phyloP scores from a whole-genome alignment of 306 rosid genomes.

The Medicago ruthenica region DNA sequence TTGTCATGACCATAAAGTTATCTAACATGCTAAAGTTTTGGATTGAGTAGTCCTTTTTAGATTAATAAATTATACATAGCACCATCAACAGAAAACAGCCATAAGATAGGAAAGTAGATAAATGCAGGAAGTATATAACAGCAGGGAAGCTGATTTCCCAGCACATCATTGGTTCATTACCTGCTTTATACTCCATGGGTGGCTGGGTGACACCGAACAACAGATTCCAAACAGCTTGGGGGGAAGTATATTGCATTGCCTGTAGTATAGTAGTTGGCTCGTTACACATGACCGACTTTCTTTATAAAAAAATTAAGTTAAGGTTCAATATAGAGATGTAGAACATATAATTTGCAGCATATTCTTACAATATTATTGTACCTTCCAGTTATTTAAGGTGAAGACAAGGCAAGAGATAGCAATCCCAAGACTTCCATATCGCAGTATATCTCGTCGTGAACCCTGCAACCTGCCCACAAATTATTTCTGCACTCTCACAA shows the following conservation, averaged over 20 bases:
- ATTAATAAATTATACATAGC: conserved; percentile 26
- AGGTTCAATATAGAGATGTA: conserved; percentile 15
- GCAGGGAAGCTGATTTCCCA: conserved; percentile 32
- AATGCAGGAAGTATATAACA: conserved; percentile 28
- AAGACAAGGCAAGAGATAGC: conserved; percentile 85
- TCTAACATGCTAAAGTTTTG: conserved; percentile 21
- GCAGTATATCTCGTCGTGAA: conserved; percentile 83
- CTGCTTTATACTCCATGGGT: conserved; percentile 65
- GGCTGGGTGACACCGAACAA: conserved; percentile 78
- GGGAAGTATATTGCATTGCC: conserved; percentile 98
- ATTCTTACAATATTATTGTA: conserved; percentile 44
- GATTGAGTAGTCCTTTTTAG: conserved; percentile 27
- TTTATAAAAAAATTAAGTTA: conserved; percentile 7
- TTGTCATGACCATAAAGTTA: conserved; percentile 35
- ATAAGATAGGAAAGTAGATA: conserved; percentile 31
- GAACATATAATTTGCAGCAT: conserved; percentile 5
- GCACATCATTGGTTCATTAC: conserved; percentile 46
- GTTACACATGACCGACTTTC: conserved; percentile 27
- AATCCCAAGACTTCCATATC: conserved; percentile 92
- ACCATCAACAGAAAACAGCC: conserved; percentile 4
- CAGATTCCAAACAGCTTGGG: conserved; percentile 85
- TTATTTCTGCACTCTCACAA: conserved; percentile 67
- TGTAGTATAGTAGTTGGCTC: conserved; percentile 42
- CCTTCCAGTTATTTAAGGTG: conserved; percentile 88
- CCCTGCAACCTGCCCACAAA: conserved; percentile 96